Evolutionary conservation across 768 basidiomycete genomes (phyloP).

Genomic region (Macrolepiota albuminosa): DNA sequence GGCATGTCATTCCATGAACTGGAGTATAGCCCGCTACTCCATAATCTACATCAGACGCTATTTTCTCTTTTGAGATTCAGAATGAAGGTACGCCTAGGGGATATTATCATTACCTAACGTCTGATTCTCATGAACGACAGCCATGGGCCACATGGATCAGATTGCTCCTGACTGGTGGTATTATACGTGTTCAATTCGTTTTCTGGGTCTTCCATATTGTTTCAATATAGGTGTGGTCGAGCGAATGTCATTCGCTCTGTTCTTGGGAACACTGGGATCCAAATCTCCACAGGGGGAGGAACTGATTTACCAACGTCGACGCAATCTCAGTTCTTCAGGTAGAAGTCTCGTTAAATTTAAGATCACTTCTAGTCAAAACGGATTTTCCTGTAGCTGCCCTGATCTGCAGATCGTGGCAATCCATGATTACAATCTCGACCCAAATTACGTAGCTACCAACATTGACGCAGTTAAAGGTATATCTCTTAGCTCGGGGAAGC

Average conservation of each 20-base stretch:
- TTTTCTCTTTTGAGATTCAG: conserved; percentile 22
- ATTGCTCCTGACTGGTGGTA: conserved; percentile 24
- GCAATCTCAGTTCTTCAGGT: conserved; percentile 22
- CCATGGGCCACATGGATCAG: conserved; percentile 24
- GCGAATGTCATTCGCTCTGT: conserved; percentile 21
- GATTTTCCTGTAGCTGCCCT: conserved; percentile 11
- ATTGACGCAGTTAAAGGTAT: conserved; percentile 34
- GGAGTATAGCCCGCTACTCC: too few relatives aligned
- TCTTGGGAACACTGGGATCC: conserved; percentile 21
- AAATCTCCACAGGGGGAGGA: conserved; percentile 22
- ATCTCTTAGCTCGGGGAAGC: conserved; percentile 27
- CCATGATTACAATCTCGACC: conserved; percentile 38
- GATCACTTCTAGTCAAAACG: background rate
- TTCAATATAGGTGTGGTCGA: conserved; percentile 15
- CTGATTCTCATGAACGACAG: background rate
- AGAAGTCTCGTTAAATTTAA: background rate
- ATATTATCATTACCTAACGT: background rate
- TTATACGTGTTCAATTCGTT: background rate
- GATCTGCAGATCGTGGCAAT: conserved; percentile 21
- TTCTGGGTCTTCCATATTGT: background rate
- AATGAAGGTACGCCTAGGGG: conserved; percentile 15
- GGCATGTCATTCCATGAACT: conserved; percentile 2
- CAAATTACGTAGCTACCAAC: conserved; percentile 35
- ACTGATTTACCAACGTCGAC: conserved; percentile 22
- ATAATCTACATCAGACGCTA: conserved; percentile 15